Base-by-base conservation (phyloP, 306 rosid genomes). In the Pterocarpus santalinus region DNA sequence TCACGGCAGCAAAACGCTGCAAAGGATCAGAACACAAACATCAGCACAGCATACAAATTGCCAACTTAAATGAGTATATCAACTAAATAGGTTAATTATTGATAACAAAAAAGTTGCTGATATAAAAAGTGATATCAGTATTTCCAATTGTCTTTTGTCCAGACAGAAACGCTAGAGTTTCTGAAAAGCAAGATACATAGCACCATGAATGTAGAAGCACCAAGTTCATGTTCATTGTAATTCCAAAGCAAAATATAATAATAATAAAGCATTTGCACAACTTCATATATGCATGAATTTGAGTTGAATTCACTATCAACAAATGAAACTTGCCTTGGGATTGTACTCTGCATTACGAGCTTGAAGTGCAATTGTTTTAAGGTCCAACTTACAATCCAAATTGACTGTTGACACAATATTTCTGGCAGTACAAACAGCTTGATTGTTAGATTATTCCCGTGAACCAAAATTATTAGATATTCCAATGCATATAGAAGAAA, bases 1-100 rank as follows among this genome's bases (percentile, higher is more conserved):
- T 95, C 74, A 95, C 99, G 33, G 99, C 99, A 64, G 97, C 98
- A 84, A 93, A 93, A 78, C 99, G 99, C 99, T 95, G 92, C 72
- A 86, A 46, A 66, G 63, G 65, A 58, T 58, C 57, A 69, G 38
- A 84, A 30, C 10, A 64, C 22, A 80, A 72, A 69, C 15, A 53
- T 82, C 58, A 79, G 70, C 56, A 49, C 36, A 60, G 13, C 7
- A 62, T 41, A 55, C 32, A 4, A 69, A 71, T 35, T 16, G 63
- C 46, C 16, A 60, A 68, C 36, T 17, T 30, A 32, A 52, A 53
- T n/a, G 7, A 39, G 46, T 10, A 41, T 30, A 22, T 32, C 16
- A 57, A 57, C 14, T 10, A 4, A 30, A 72, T 8, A 6, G 10
- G 62, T 36, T 30, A 22, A 63, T 28, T 65, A 79, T 58, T 22